Conservation (phyloP, 2,329 filamentous ascomycete genomes). For the Phyllosticta ampelicida region DNA sequence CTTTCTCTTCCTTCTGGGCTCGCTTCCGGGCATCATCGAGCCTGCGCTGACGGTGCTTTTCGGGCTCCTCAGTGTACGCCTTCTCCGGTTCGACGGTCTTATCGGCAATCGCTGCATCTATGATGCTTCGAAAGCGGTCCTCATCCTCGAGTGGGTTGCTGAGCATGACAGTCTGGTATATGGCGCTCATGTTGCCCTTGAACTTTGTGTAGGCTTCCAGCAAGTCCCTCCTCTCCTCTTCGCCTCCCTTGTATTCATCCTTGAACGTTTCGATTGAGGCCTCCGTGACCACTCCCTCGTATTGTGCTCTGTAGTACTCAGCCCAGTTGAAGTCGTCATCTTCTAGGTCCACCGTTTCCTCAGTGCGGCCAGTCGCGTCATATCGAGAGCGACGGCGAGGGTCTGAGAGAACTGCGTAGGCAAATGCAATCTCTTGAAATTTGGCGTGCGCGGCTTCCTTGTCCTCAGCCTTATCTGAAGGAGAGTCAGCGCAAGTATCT, state of each 20-base stretch:
- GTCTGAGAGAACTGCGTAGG: constrained; percentile 87
- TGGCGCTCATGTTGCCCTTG: constrained; percentile 62
- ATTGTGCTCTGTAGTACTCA: constrained; percentile 80
- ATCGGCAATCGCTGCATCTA: constrained; percentile 65
- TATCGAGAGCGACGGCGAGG: constrained; percentile 60
- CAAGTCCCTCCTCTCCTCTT: constrained; percentile 72
- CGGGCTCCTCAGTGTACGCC: constrained; percentile 50
- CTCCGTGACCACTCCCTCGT: constrained; percentile 60
- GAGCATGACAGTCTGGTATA: constrained; percentile 81
- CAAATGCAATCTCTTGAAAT: constrained; percentile 88
- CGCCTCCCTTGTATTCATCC: constrained; percentile 68
- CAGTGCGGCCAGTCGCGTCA: constrained; percentile 78
- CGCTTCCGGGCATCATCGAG: constrained; percentile 32
- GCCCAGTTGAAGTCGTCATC: constrained; percentile 79
- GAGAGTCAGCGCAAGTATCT: constrained; percentile 11
- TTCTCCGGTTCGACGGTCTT: constrained; percentile 56
- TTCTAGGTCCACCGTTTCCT: constrained; percentile 59
- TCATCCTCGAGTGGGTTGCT: constrained; percentile 78
- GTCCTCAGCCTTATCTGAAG: constrained; percentile 42
- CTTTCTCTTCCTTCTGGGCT: constrained; percentile 56
- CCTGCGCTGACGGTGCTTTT: constrained; percentile 49
- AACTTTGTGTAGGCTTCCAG: constrained; percentile 62
- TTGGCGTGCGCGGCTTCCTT: constrained; percentile 64
- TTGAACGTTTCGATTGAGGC: constrained; percentile 69
- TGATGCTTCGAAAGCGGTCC: constrained; percentile 67